Evolutionary conservation across 108 stramenopile species (phyloP).

Genomic region (Nitzschia palea): DNA sequence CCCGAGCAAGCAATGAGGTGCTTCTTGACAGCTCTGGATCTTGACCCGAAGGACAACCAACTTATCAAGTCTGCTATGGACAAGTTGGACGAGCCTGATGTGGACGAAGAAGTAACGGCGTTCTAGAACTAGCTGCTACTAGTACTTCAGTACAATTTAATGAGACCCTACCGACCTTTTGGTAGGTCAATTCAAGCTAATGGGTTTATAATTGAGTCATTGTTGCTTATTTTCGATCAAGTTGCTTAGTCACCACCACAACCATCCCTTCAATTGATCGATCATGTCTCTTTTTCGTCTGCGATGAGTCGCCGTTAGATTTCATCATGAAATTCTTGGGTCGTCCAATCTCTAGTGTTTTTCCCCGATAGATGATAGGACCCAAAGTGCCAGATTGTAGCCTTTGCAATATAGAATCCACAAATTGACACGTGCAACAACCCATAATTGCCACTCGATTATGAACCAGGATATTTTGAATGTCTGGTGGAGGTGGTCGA

Average conservation of each 20-base stretch:
- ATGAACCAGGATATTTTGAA: conserved; percentile 1
- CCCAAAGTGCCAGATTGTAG: background rate
- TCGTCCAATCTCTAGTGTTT: background rate
- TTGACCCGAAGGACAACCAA: conserved; percentile 96
- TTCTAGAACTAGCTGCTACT: conserved; percentile 40
- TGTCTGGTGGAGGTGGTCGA: background rate
- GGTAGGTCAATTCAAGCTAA: background rate
- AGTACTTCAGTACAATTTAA: background rate
- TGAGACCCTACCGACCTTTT: background rate
- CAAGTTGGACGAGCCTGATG: conserved; percentile 84
- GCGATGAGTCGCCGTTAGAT: no score
- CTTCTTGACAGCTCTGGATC: conserved; percentile 93
- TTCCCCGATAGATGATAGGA: background rate
- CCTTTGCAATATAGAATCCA: background rate
- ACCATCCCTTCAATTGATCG: background rate
- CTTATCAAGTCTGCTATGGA: conserved; percentile 92
- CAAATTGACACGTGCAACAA: background rate
- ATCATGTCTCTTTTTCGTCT: background rate
- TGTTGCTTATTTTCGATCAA: background rate
- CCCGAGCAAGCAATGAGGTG: conserved; percentile 90
- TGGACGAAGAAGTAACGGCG: conserved; percentile 79
- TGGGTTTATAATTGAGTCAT: background rate
- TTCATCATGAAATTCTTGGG: background rate
- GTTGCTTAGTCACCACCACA: background rate
- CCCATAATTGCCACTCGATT: background rate